These are phyloP conservation scores for Diaporthe ilicicola DNA, from an alignment of 2,329 filamentous ascomycete genomes.

Conservation along the genomic window DNA sequence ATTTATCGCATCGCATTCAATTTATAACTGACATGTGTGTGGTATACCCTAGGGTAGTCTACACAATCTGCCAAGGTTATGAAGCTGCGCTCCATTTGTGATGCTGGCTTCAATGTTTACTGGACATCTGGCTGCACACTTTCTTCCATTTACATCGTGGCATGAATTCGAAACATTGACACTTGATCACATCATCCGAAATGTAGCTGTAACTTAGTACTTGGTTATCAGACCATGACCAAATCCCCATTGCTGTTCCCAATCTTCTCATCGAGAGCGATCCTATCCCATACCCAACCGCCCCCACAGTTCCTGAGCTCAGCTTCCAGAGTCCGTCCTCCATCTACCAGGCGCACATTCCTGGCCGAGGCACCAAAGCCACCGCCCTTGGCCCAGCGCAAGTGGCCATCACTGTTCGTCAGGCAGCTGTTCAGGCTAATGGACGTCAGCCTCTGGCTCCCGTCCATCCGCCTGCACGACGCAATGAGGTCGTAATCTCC, in stretches of 20 bases:
- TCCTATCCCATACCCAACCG: slow-evolving; percentile 34
- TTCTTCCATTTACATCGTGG: no score
- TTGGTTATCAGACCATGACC: slow-evolving; percentile 53
- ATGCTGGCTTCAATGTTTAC: no score
- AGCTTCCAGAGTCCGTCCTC: slow-evolving; percentile 34
- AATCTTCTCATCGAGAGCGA: slow-evolving; percentile 38
- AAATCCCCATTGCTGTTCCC: slow-evolving; percentile 35
- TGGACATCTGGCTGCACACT: no score
- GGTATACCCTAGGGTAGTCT: no score
- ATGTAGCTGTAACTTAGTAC: background rate
- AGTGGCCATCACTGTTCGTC: slow-evolving; percentile 33
- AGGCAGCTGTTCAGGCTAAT: slow-evolving; percentile 35
- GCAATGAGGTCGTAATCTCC: slow-evolving; percentile 35
- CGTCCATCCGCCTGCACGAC: slow-evolving; percentile 32
- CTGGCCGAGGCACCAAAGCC: slow-evolving; percentile 34
- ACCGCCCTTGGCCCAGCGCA: slow-evolving; percentile 33
- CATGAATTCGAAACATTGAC: no score
- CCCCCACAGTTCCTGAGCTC: slow-evolving; percentile 34
- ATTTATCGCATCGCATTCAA: no score
- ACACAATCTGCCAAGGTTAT: no score
- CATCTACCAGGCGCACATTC: slow-evolving; percentile 32
- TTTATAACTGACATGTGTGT: no score
- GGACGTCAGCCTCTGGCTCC: slow-evolving; percentile 32
- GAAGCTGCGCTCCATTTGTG: no score
- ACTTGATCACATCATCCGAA: no score